A percentile compares a stretch with the other conserved stretches of the same genome.
phyloP scores from a whole-genome alignment of 2,329 filamentous ascomycete genomes.

The Calonectria pseudoturangicola region DNA sequence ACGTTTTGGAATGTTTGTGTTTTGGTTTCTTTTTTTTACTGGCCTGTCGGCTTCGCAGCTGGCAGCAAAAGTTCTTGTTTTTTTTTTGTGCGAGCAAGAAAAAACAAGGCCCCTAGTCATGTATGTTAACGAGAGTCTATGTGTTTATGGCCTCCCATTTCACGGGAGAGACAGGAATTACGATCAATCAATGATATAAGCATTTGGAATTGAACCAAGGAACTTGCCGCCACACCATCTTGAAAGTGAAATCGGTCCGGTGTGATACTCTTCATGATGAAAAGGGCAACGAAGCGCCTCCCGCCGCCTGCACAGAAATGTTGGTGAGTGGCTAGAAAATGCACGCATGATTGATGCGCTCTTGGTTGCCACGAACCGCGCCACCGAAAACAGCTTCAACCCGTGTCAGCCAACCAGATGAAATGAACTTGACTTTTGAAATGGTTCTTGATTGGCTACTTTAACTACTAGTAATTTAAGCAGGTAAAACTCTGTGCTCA shows the following conservation, averaged over 20 bases:
- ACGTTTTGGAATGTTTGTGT: conserved; percentile 30
- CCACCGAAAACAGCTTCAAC: background rate
- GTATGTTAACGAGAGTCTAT: conserved; percentile 22
- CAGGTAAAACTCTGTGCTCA: conserved; percentile 11
- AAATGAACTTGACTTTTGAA: conserved; percentile 1
- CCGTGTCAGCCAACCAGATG: background rate
- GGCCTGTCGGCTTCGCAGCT: background rate
- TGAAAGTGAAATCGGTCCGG: background rate
- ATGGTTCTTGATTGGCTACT: conserved; percentile 15
- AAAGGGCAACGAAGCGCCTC: too few relatives aligned
- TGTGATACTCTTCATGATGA: too few relatives aligned
- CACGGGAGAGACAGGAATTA: conserved; percentile 6
- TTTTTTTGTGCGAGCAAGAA: background rate
- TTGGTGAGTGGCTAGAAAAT: background rate
- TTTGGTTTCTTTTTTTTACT: background rate
- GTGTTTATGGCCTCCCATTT: conserved; percentile 3
- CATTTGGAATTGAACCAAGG: background rate
- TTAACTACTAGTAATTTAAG: conserved; percentile 19
- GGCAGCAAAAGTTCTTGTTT: background rate
- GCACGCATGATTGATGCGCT: background rate
- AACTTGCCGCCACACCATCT: conserved; percentile 20
- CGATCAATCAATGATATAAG: conserved; percentile 20
- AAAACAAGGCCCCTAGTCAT: background rate
- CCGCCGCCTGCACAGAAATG: background rate
- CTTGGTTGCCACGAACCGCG: background rate